Conservation (phyloP, 495 filamentous ascomycete genomes). For the Penicillium egyptiacum region DNA sequence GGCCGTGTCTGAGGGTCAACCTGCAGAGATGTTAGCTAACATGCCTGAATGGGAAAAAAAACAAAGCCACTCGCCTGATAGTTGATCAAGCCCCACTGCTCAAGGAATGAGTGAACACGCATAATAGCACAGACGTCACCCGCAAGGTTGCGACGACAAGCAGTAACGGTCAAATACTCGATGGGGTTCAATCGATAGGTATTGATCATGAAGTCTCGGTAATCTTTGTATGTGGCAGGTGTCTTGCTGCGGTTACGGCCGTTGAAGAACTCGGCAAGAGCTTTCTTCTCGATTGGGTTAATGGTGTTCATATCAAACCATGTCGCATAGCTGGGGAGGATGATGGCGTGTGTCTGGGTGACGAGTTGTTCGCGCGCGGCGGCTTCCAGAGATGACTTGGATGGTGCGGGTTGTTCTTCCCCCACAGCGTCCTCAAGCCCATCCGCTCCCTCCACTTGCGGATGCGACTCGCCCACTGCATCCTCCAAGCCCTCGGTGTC, state of each 20-base stretch:
- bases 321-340: conserved; percentile 91
- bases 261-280: conserved; percentile 96
- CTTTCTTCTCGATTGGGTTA: conserved; percentile 84
- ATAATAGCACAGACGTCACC: conserved; percentile 99
- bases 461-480: conserved; percentile 32
- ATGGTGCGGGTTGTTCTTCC: conserved; percentile 54
- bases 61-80: conserved; percentile 68
- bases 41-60: neutral
- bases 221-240: conserved; percentile 95
- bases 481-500: conserved; percentile 54
- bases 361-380: conserved; percentile 88
- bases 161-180: conserved; percentile 96
- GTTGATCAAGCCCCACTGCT: conserved; percentile 98
- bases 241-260: conserved; percentile 97
- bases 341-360: conserved; percentile 88
- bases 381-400: conserved; percentile 78
- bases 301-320: conserved; percentile 99
- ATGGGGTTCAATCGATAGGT: conserved; percentile 93
- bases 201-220: conserved; percentile 99
- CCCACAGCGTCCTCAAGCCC: conserved; percentile 43
- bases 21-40: conserved; percentile 44
- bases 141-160: conserved; percentile 92
- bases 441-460: conserved; percentile 23
- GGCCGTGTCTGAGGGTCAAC: conserved; percentile 94
- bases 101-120: conserved; percentile 97